phyloP scores from a whole-genome alignment of 73 alveolate species.

The Paramecium tetraurelia region DNA sequence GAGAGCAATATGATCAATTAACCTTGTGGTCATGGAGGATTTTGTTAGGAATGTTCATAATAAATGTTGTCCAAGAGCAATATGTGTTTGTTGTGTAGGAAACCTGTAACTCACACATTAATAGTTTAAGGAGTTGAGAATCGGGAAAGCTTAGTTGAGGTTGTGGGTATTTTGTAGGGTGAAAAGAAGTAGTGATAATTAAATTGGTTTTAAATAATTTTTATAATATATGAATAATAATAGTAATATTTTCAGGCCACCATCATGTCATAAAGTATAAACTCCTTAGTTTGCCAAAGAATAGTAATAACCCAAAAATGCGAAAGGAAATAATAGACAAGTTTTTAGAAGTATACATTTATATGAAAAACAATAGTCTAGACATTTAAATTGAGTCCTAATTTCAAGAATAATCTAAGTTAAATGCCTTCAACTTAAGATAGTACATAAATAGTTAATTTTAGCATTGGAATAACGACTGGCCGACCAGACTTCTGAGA shows the following conservation, averaged over 20 bases:
- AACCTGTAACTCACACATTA: constrained; percentile 14
- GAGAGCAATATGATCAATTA: constrained; percentile 25
- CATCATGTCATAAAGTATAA: neutral
- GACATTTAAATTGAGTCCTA: constrained; percentile 26
- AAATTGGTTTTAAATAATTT: neutral
- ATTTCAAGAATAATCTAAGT: constrained; percentile 8
- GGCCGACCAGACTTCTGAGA: neutral
- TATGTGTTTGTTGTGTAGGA: neutral
- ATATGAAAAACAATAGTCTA: neutral
- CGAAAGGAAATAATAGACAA: neutral
- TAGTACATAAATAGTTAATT: neutral
- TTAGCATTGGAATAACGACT: neutral
- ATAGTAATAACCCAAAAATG: neutral
- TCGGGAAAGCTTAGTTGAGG: constrained; percentile 15
- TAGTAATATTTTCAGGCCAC: neutral
- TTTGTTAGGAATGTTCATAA: constrained; percentile 22
- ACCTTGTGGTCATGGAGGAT: constrained; percentile 46
- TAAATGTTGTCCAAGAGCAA: neutral
- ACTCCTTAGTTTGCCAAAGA: constrained; percentile 25
- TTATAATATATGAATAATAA: neutral
- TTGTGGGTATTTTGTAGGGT: neutral
- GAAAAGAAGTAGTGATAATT: neutral
- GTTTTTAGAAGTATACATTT: neutral
- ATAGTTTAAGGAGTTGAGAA: neutral
- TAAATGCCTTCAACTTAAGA: neutral